Evolutionary conservation across 306 rosid genomes (phyloP), one percentile per base, ranked within the genome.

Genomic region (Hylodesmum podocarpum): DNA sequence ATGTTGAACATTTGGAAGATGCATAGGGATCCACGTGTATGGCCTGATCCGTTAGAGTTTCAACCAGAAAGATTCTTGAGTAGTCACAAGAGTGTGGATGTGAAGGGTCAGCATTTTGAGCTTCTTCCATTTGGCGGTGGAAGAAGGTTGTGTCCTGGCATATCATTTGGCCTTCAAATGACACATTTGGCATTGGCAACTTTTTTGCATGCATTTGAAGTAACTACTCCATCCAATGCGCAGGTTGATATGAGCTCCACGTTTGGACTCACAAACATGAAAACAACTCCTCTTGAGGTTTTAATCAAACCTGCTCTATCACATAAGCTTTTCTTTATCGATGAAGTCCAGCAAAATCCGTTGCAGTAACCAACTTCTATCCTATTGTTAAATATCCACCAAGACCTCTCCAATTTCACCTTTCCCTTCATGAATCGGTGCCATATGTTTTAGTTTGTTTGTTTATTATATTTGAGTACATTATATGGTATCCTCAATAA

Each of bases 121-220:
- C 34, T 88, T 0, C 64, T 85, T 13, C 96, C 96, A 0, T 86
- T 90, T 50, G 90, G 92, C 3, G 28, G 81, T 12, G 96, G 96
- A 12, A 78, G 96, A 75, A 86, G 96, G 46, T 27, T 47, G 0
- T 88, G 90, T 22, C 91, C 96, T 6, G 91, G 88, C 5, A 33
- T 72, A 0, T 39, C 65, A 2, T 70, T 84, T 21, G 88, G 80
- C 9, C 78, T 90, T 50, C 83, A 83, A 14, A 70, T 86, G 85
- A 61, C 78, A 8, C 69, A 46, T 0, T 72, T 88, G 18, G 57
- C 78, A 1, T 2, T 86, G 1, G 92, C 88, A 13, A 11, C 80
- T 40, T 59, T 88, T 18, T 41, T 88, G 21, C 92, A 90, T 0
- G 87, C 84, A 0, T 84, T 90, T 46, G 85, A 90, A 3, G 9